Conservation (phyloP, 805 yeast genomes). For the Saccharomycopsis oosterbeekiorum region DNA sequence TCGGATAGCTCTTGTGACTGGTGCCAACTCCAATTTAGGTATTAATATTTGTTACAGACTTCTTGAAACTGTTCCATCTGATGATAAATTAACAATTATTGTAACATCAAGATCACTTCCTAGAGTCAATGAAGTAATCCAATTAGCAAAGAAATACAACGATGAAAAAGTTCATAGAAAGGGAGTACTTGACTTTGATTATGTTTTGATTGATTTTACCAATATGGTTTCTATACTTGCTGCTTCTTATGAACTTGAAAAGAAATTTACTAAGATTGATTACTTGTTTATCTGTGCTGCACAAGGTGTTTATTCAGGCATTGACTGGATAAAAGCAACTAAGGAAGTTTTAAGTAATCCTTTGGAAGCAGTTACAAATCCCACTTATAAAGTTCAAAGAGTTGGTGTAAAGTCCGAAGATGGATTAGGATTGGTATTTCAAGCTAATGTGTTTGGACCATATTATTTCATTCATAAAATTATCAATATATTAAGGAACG, state of each 20-base stretch:
- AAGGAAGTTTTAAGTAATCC: slow-evolving; percentile 60
- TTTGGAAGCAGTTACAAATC: slow-evolving; percentile 75
- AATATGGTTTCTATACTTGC: slow-evolving; percentile 76
- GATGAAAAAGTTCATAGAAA: slow-evolving; percentile 33
- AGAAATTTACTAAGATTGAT: slow-evolving; percentile 59
- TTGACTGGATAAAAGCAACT: slow-evolving; percentile 75
- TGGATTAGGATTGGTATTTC: slow-evolving; percentile 79
- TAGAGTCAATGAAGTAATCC: slow-evolving; percentile 68
- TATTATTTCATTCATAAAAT: slow-evolving; percentile 70
- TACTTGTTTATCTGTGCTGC: slow-evolving; percentile 83
- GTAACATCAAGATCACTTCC: slow-evolving; percentile 88
- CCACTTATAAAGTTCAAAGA: slow-evolving; percentile 75
- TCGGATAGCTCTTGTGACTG: slow-evolving; percentile 34
- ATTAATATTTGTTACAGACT: slow-evolving; percentile 75
- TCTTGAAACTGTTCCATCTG: slow-evolving; percentile 46
- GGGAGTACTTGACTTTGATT: slow-evolving; percentile 73
- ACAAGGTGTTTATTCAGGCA: slow-evolving; percentile 77
- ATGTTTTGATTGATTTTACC: slow-evolving; percentile 79
- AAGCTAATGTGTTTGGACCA: slow-evolving; percentile 95
- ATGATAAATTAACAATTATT: slow-evolving; percentile 58
- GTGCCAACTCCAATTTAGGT: slow-evolving; percentile 50
- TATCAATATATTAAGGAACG: slow-evolving; percentile 38
- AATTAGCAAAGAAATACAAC: slow-evolving; percentile 38
- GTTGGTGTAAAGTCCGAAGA: slow-evolving; percentile 70
- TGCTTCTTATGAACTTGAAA: slow-evolving; percentile 61